Base-by-base conservation (phyloP, 1,284 basidiomycete genomes). In the Rhodotorula sp. region DNA sequence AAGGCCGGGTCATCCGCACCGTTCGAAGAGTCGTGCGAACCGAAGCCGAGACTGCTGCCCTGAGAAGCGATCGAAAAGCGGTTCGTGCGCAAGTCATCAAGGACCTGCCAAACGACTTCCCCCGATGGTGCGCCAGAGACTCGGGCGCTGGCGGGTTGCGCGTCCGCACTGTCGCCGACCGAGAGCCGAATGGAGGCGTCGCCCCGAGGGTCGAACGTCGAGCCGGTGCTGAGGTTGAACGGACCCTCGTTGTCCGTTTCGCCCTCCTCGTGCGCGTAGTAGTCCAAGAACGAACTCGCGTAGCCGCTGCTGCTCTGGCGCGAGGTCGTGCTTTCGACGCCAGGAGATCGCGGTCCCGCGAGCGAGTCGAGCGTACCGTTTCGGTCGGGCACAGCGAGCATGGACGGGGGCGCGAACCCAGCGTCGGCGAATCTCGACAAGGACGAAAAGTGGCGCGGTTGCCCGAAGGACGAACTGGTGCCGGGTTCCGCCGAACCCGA, bases 21-120 rank as follows among this genome's bases (percentile, higher is more conserved):
- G 43, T 68, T 57, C 87, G 0, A 87, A 87, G 56, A 88, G 84
- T 66, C 46, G 47, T 61, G 51, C 61, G 71, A 72, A 5, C 69
- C 69, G 26, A 74, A 64, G 1, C 31, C 23, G 39, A 51, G 49
- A 57, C 71, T 73, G 51, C 61, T 61, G 43, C 61, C 63, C 47
- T 67, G 67, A 20, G 68, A 68, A 12, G 68, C 5, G 23, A 52
- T 57, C 52, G 68, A 72, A 3, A 68, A 26, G 15, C 70, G 68
- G n/a, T 68, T 58, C 61, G 58, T 61, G 51, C 73, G 62, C 20
- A 72, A 31, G 56, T 75, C 73, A 48, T 72, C 62, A 4, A 75
- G 49, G 14, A 72, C 70, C n/a, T 62, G 64, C 73, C 73, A 75
- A 14, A 72, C 67, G 48, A 69, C 62, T 20, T 69, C 69, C 34